Evolutionary conservation across 1,139 yeast species (phyloP).

Genomic region (Pichia sp.): DNA sequence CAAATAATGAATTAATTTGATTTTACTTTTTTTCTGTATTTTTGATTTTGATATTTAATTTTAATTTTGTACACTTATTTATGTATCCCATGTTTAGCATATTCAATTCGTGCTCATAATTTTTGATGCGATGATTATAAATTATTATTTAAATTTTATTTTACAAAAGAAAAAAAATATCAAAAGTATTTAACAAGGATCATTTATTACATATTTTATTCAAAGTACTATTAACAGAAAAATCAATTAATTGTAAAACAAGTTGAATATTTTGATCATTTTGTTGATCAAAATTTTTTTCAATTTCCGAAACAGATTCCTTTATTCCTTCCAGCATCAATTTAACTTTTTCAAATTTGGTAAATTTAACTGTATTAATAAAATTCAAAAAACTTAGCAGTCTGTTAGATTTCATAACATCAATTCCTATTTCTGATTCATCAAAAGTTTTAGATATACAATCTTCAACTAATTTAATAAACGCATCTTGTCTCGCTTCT

Average conservation of each 20-base stretch:
- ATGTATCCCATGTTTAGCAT: too few relatives aligned
- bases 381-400: constrained; percentile 52
- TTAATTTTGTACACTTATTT: background rate
- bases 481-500: constrained; percentile 34
- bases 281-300: background rate
- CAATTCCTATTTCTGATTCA: background rate
- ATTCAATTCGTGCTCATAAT: too few relatives aligned
- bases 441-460: background rate
- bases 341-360: background rate
- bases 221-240: background rate
- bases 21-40: too few relatives aligned
- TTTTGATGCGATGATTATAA: too few relatives aligned
- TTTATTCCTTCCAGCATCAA: constrained; percentile 1
- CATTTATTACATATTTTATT: background rate
- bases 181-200: too few relatives aligned
- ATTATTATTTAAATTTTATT: too few relatives aligned
- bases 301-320: background rate
- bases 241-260: constrained; percentile 5
- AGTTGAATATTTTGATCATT: background rate
- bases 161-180: background rate
- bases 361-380: constrained; percentile 37
- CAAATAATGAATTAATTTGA: constrained; percentile 22
- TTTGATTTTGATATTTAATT: background rate
- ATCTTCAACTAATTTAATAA: constrained; percentile 36
- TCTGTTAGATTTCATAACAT: constrained; percentile 33